Conservation (phyloP, 1,284 basidiomycete genomes). For the Trichosporon coremiiforme region DNA sequence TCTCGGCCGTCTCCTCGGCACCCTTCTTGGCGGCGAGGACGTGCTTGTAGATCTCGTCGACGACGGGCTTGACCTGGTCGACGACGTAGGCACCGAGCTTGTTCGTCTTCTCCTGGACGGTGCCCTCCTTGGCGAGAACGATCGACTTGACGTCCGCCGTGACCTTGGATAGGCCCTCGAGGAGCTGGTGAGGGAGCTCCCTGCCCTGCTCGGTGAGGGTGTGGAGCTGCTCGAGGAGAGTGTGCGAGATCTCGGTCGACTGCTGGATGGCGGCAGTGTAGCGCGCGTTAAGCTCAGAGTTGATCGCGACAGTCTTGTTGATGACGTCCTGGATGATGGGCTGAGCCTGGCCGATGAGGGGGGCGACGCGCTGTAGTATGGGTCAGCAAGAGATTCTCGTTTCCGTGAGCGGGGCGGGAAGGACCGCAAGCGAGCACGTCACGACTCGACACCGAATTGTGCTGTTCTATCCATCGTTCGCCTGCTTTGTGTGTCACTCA, state of each 20-base stretch:
- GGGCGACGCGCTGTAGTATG: slow-evolving; percentile 40
- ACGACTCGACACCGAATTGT: background rate
- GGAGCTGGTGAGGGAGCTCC: slow-evolving; percentile 46
- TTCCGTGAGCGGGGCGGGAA: background rate
- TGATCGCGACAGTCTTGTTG: slow-evolving; percentile 50
- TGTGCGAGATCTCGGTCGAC: slow-evolving; percentile 47
- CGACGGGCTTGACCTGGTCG: slow-evolving; percentile 54
- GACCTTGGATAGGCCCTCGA: slow-evolving; percentile 50
- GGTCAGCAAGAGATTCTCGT: background rate
- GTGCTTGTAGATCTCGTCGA: slow-evolving; percentile 54
- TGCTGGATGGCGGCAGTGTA: slow-evolving; percentile 44
- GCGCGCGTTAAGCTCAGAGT: slow-evolving; percentile 44
- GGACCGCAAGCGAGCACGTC: background rate
- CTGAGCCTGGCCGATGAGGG: slow-evolving; percentile 41
- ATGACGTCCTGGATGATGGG: slow-evolving; percentile 49
- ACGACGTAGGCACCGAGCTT: slow-evolving; percentile 54
- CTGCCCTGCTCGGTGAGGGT: slow-evolving; percentile 49
- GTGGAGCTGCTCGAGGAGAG: slow-evolving; percentile 51
- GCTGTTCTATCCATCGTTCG: background rate
- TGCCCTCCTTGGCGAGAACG: slow-evolving; percentile 52
- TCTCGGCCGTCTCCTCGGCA: slow-evolving; percentile 38
- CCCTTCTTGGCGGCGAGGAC: slow-evolving; percentile 45
- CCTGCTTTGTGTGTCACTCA: slow-evolving; percentile 30
- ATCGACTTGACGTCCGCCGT: slow-evolving; percentile 52
- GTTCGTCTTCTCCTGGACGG: slow-evolving; percentile 54